Base-by-base conservation (phyloP, 495 filamentous ascomycete species). In the Podospora pseudopauciseta region DNA sequence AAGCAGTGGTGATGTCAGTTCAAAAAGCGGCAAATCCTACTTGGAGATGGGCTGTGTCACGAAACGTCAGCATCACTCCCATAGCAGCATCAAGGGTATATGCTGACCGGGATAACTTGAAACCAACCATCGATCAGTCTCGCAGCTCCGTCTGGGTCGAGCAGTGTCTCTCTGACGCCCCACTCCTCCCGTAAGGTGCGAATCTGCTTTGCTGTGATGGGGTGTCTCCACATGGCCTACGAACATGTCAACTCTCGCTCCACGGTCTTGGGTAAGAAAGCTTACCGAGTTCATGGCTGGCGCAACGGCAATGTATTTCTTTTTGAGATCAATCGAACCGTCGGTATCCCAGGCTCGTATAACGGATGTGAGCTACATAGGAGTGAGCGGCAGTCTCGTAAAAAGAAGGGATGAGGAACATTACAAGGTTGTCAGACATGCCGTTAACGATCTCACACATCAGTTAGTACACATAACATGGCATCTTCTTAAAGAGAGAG, bases 331-430 rank as follows among this genome's bases (percentile, higher is more conserved):
- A 9, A 90, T 80, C 60, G 79, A 73, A 30, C 87, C 87, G 19
- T 87, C 88, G 1, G 88, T 88, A 78, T 97, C 94, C 94, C 94
- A 97, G 1, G 94, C 94, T 27, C 94, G 80, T n/a, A 96, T 83
- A 0, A 94, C 89, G 49, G 84, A 88, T 11, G 86, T 82, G 2
- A 49, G 39, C 39, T 49, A 49, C 3, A 49, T 11, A 49, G 2
- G 5, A 11, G 9, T 49, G 5, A 49, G 39, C 13, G 39, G 13
- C 7, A 16, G 39, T 32, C 30, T 32, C 30, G 1, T 13, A 49
- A 11, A 11, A 49, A 49, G 39, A 11, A 2, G 39, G 13, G 9
- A 49, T 13, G 9, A 49, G 15, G 39, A 13, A 11, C 15, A 49
- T 49, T 3, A 96, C 71, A 23, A 79, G 70, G 64, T 77, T 75